Evolutionary conservation across 768 basidiomycete species (phyloP).

Genomic region (Rubroboletus satanas): DNA sequence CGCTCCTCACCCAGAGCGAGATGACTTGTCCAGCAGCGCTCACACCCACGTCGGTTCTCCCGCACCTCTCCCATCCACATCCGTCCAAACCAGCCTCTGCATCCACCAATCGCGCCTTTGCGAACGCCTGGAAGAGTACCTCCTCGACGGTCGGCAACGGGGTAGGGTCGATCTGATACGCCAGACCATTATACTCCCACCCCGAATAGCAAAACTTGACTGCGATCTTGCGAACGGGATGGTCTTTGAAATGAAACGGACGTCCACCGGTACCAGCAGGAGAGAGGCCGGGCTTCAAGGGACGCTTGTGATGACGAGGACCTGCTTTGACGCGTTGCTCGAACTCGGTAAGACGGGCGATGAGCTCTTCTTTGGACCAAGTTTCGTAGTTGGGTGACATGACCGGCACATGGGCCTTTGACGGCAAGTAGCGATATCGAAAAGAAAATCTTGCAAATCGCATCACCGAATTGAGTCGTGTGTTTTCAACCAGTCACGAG

Average conservation of each 20-base stretch:
- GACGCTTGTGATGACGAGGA: constrained; percentile 9
- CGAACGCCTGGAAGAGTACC: constrained; percentile 76
- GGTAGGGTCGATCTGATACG: constrained; percentile 67
- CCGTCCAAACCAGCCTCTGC: constrained; percentile 70
- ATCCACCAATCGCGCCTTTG: constrained; percentile 74
- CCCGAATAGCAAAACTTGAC: constrained; percentile 92
- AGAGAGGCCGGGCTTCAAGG: constrained; percentile 11
- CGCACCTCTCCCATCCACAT: constrained; percentile 88
- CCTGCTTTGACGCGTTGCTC: constrained; percentile 34
- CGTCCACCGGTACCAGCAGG: constrained; percentile 26
- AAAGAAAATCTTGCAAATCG: constrained; percentile 30
- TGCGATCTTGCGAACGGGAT: constrained; percentile 86
- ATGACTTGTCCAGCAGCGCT: constrained; percentile 93
- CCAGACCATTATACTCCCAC: constrained; percentile 88
- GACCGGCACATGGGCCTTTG: constrained; percentile 28
- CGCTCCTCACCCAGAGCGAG: constrained; percentile 85
- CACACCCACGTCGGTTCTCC: constrained; percentile 92
- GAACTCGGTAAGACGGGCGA: constrained; percentile 57
- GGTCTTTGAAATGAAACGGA: constrained; percentile 59
- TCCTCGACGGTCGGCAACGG: constrained; percentile 89
- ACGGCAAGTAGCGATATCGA: constrained; percentile 32
- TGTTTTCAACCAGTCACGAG: not conserved
- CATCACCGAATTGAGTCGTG: constrained; percentile 19
- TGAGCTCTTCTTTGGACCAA: constrained; percentile 68
- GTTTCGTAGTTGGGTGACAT: constrained; percentile 46